Evolutionary conservation across 129 eudicot genomes (phyloP), one percentile per base, ranked within the genome.

Genomic region (Flaveria sonorensis): DNA sequence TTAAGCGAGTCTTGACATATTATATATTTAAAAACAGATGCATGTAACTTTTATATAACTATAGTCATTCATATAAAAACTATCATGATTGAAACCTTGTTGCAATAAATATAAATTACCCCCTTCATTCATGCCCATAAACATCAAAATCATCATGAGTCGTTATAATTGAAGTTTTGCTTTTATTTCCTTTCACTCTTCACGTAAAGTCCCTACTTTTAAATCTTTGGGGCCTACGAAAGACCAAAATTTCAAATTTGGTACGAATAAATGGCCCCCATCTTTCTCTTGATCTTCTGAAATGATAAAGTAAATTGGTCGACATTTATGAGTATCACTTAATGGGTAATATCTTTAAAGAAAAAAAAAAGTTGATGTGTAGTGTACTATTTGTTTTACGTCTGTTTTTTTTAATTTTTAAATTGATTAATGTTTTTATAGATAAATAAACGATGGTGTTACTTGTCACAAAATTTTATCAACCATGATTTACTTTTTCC

Each of bases 121-220:
- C 40, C 40, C 7, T 5, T 36, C 40, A 50, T 76, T 76, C 73
- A 76, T 67, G 73, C 73, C 73, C 80, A 76, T 76, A 50, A 63
- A 64, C 51, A 76, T 76, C 72, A 63, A 75, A 75, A 30, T 75
- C 80, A 65, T 51, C 43, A 76, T 50, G 73, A 76, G 26, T 76
- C 36, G 45, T 36, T 65, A 65, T 76, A 50, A 66, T 76, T 36
- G 67, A 66, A 61, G 47, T 66, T 53, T 66, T 39, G 66, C 81
- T 66, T 76, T 76, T 30, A 65, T 28, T 28, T 48, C 18, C 24
- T 64, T 76, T 76, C 32, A 50, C 71, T 61, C 73, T 50, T 65
- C 80, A 76, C 55, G 62, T 75, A 75, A 32, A 20, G 66, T 62
- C 30, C 57, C 64, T 30, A 28, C 55, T 50, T 66, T 76, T 36